Evolutionary conservation across 495 filamentous ascomycete genomes (phyloP).

Genomic region (Podospora didyma): DNA sequence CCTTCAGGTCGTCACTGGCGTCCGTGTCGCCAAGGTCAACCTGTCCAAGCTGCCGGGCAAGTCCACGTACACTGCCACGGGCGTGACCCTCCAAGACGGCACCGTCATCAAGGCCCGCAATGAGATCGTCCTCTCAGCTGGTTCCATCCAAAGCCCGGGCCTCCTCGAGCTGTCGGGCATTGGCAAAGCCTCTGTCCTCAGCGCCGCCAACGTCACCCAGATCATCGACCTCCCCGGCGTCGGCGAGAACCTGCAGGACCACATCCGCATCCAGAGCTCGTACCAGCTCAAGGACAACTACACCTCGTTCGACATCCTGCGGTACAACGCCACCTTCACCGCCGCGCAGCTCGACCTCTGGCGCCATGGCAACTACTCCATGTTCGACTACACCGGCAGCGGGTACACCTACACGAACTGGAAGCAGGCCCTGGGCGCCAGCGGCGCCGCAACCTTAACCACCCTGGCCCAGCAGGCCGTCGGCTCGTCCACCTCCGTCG

Average conservation of each 20-base stretch:
- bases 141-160: conserved; percentile 45
- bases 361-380: conserved; percentile 27
- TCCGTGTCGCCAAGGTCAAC: conserved; percentile 20
- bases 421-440: conserved; percentile 7
- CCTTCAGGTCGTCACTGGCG: conserved; percentile 8
- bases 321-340: conserved; percentile 47
- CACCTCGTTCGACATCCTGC: conserved; percentile 27
- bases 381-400: conserved; percentile 17
- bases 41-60: not conserved
- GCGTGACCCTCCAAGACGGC: conserved; percentile 25
- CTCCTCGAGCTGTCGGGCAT: conserved; percentile 57
- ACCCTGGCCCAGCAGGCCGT: conserved; percentile 10
- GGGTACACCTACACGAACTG: conserved; percentile 22
- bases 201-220: conserved; percentile 31
- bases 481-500: not conserved
- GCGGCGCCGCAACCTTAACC: not conserved
- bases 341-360: conserved; percentile 27
- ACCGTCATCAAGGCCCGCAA: conserved; percentile 33
- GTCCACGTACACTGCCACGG: conserved; percentile 12
- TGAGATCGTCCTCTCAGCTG: conserved; percentile 54
- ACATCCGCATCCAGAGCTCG: conserved; percentile 29
- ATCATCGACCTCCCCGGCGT: conserved; percentile 45
- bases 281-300: conserved; percentile 17
- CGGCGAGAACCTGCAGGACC: conserved; percentile 49
- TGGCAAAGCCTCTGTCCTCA: conserved; percentile 35